Evolutionary conservation across 495 filamentous ascomycete species (phyloP).

Genomic region (Xanthoparmelia taractica): DNA sequence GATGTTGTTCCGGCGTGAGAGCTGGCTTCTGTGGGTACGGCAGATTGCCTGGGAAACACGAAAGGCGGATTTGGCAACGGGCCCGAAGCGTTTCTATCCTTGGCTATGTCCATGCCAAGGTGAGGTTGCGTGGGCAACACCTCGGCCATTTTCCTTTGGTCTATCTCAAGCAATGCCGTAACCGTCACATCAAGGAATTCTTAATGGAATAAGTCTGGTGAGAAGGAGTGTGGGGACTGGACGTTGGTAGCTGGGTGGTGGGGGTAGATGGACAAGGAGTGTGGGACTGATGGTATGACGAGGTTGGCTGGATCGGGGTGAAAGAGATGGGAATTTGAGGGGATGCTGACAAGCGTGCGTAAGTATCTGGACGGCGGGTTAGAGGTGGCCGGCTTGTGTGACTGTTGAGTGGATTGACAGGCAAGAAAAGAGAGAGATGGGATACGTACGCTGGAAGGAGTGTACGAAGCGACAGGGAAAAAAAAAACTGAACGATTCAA

Average conservation of each 20-base stretch:
- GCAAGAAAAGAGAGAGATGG: background rate
- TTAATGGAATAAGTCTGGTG: background rate
- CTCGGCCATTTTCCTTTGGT: constrained; percentile 14
- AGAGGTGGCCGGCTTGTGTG: background rate
- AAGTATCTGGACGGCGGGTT: background rate
- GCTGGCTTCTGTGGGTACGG: constrained; percentile 23
- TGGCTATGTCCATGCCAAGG: constrained; percentile 16
- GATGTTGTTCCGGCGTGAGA: constrained; percentile 2
- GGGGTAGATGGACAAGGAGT: constrained; percentile 3
- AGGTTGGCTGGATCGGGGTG: background rate
- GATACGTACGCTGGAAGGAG: constrained; percentile 17
- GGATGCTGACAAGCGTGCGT: background rate
- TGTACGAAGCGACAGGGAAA: constrained; percentile 19
- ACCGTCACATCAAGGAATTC: background rate
- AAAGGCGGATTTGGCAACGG: constrained; percentile 65
- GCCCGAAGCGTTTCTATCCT: constrained; percentile 13
- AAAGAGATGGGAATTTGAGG: background rate
- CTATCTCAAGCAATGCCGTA: background rate
- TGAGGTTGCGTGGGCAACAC: constrained; percentile 18
- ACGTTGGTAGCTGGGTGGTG: background rate
- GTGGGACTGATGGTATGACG: background rate
- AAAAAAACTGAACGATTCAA: no score
- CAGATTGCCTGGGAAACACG: constrained; percentile 51
- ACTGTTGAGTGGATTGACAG: background rate
- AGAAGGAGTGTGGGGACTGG: background rate